Percentiles rank a stretch among this genome's conserved stretches.
phyloP scores from a whole-genome alignment of 345 rosid species.

The Syzygium grande region DNA sequence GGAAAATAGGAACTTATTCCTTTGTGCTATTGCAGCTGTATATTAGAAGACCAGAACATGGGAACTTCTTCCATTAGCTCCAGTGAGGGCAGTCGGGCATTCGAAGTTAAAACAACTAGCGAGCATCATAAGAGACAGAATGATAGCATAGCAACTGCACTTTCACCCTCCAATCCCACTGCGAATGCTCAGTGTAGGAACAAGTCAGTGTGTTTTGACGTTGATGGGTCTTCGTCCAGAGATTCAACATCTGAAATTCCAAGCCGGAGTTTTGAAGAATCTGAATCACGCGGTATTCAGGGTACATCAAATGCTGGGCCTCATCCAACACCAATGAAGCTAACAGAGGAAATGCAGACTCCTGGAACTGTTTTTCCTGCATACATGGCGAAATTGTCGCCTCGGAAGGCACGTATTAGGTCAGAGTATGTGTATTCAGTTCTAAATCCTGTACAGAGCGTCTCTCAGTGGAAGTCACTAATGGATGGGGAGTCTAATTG shows the following conservation, averaged over 20 bases:
- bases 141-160: constrained; percentile 5
- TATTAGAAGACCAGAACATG: constrained; percentile 25
- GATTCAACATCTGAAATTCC: constrained; percentile 26
- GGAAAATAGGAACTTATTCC: not conserved
- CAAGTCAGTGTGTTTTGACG: constrained; percentile 50
- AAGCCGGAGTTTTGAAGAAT: constrained; percentile 21
- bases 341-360: constrained; percentile 95
- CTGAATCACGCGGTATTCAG: constrained; percentile 14
- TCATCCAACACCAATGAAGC: constrained; percentile 59
- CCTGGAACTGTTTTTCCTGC: constrained; percentile 86
- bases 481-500: constrained; percentile 19
- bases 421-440: constrained; percentile 69
- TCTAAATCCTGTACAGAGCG: constrained; percentile 37
- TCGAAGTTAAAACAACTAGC: constrained; percentile 10
- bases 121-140: constrained; percentile 8
- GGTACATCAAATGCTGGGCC: constrained; percentile 36
- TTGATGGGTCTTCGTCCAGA: constrained; percentile 29
- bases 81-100: constrained; percentile 27
- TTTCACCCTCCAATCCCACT: constrained; percentile 15
- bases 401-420: constrained; percentile 54
- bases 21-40: constrained; percentile 27
- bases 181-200: constrained; percentile 24
- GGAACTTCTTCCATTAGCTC: constrained; percentile 24
- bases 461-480: constrained; percentile 25
- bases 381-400: constrained; percentile 28